Evolutionary conservation across 2,329 filamentous ascomycete genomes (phyloP).

Genomic region (Fusarium brevicatenulatum): DNA sequence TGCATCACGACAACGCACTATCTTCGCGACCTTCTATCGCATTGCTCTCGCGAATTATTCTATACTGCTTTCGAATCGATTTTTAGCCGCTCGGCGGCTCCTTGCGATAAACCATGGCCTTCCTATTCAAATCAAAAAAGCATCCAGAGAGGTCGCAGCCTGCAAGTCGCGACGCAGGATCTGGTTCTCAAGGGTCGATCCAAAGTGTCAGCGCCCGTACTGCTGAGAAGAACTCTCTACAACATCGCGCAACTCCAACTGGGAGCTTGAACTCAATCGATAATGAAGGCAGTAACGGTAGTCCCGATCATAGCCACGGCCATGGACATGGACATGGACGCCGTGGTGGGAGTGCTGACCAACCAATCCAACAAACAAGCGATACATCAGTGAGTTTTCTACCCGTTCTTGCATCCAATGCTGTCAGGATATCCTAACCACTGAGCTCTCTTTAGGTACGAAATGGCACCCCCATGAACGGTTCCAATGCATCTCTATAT

Average conservation of each 20-base stretch:
- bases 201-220: conserved; percentile 60
- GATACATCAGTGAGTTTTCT: conserved; percentile 56
- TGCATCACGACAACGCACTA: conserved; percentile 1
- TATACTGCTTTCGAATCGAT: conserved; percentile 33
- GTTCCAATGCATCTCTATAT: conserved; percentile 83
- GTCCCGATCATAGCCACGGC: conserved; percentile 66
- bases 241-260: conserved; percentile 75
- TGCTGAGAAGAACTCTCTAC: conserved; percentile 61
- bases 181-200: conserved; percentile 57
- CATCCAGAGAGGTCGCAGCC: conserved; percentile 69
- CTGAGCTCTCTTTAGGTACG: conserved; percentile 56
- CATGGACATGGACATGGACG: conserved; percentile 60
- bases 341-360: conserved; percentile 62
- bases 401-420: background rate
- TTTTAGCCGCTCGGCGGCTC: conserved; percentile 51
- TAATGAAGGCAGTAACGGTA: conserved; percentile 65
- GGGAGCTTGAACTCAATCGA: conserved; percentile 80
- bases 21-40: conserved; percentile 15
- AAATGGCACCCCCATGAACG: conserved; percentile 61
- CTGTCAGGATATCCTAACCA: conserved; percentile 21
- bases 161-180: conserved; percentile 64
- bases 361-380: conserved; percentile 53
- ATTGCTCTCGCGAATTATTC: conserved; percentile 8
- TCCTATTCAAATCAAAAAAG: conserved; percentile 86
- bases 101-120: conserved; percentile 71